Conservation (phyloP, 768 basidiomycete species). For the Leccinum barrowsii region DNA sequence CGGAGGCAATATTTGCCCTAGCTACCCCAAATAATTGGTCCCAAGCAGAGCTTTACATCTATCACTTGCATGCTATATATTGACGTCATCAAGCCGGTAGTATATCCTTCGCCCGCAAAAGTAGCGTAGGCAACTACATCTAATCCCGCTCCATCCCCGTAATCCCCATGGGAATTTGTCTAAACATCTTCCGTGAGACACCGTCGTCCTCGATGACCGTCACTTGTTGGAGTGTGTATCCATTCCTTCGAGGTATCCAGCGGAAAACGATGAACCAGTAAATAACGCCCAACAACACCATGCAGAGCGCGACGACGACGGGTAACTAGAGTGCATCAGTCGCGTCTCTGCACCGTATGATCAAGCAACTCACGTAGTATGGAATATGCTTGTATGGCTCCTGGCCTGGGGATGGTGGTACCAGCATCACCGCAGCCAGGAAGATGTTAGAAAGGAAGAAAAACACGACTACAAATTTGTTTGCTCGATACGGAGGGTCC, state of each 20-base stretch:
- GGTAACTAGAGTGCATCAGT: slow-evolving; percentile 40
- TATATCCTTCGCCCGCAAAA: background rate
- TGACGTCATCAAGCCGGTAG: background rate
- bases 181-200: slow-evolving; percentile 51
- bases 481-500: slow-evolving; percentile 63
- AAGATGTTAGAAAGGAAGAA: slow-evolving; percentile 69
- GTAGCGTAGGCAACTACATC: background rate
- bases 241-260: slow-evolving; percentile 45
- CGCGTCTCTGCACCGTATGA: background rate
- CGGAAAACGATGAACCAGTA: slow-evolving; percentile 57
- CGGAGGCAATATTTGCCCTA: too few species aligned
- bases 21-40: background rate
- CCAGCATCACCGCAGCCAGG: slow-evolving; percentile 55
- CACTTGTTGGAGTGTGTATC: slow-evolving; percentile 48
- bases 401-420: slow-evolving; percentile 54
- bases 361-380: slow-evolving; percentile 54
- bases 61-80: background rate
- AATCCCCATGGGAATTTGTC: slow-evolving; percentile 28
- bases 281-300: slow-evolving; percentile 46
- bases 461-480: slow-evolving; percentile 43
- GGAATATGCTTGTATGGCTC: slow-evolving; percentile 56
- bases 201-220: slow-evolving; percentile 55
- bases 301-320: slow-evolving; percentile 41
- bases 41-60: background rate
- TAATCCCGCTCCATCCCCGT: slow-evolving; percentile 3